Conservation (phyloP, 805 yeast species). For the Pichia rugopelliculosa region DNA sequence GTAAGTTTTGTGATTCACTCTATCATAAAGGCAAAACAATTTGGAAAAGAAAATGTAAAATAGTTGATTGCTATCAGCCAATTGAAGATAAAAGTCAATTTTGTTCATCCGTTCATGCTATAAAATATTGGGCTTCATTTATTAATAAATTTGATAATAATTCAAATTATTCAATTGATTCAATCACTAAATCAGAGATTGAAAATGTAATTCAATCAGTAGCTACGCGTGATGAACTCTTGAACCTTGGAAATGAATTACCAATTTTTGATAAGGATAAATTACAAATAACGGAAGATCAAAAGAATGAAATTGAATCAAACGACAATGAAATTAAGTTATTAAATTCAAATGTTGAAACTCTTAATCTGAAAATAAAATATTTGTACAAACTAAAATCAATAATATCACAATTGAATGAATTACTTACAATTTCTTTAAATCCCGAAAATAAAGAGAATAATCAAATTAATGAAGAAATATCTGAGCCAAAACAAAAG, state of each 20-base stretch:
- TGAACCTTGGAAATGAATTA: constrained; percentile 30
- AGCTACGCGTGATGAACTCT: constrained; percentile 17
- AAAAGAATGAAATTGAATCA: constrained; percentile 13
- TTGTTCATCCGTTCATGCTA: constrained; percentile 70
- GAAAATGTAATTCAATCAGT: constrained; percentile 12
- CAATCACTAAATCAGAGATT: constrained; percentile 1
- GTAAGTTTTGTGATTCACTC: constrained; percentile 58
- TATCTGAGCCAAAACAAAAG: constrained; percentile 5
- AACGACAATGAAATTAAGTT: constrained; percentile 17
- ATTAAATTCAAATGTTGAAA: constrained; percentile 13
- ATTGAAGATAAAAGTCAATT: constrained; percentile 53
- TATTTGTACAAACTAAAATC: constrained; percentile 31
- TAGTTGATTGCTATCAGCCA: constrained; percentile 49
- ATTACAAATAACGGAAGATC: constrained; percentile 3
- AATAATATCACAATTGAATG: constrained; percentile 32
- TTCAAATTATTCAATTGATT: constrained; percentile 5
- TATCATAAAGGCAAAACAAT: constrained; percentile 43
- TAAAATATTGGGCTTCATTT: constrained; percentile 32
- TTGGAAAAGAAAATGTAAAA: constrained; percentile 75
- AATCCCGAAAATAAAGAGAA: constrained; percentile 2
- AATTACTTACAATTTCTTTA: constrained; percentile 18
- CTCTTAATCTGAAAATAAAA: constrained; percentile 12
- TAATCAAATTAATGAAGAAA: not conserved
- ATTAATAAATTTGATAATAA: constrained; percentile 12
- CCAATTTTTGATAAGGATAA: constrained; percentile 33